Evolutionary conservation across 495 filamentous ascomycete genomes (phyloP).

Genomic region (Penicillium roqueforti): DNA sequence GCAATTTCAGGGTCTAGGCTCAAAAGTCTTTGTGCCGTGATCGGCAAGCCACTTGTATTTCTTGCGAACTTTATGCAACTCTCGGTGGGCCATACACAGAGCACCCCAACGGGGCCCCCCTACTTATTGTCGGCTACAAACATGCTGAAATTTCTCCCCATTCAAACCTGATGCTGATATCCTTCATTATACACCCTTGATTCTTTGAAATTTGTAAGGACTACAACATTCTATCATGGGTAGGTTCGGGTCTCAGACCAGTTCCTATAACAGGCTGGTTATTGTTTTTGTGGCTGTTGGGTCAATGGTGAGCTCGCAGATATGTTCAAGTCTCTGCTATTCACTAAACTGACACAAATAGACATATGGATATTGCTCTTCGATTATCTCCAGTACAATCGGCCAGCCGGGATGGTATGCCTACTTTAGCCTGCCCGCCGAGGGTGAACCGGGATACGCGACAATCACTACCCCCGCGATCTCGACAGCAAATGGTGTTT

Average conservation of each 20-base stretch:
- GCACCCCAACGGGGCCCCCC: not conserved
- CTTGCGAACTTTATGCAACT: constrained; percentile 6
- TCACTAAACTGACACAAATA: constrained; percentile 1
- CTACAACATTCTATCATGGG: constrained; percentile 1
- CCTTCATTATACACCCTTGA: not conserved
- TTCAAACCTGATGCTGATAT: not conserved
- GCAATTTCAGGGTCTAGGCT: not conserved
- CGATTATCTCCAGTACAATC: constrained; percentile 49
- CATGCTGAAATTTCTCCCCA: not conserved
- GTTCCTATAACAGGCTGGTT: constrained; percentile 34
- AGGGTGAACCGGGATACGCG: constrained; percentile 39
- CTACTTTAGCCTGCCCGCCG: constrained; percentile 39
- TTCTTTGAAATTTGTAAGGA: not conserved
- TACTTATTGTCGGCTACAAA: constrained; percentile 3
- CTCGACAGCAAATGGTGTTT: constrained; percentile 47
- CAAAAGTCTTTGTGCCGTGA: constrained; percentile 2
- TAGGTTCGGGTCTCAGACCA: constrained; percentile 28
- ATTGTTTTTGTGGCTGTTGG: constrained; percentile 37
- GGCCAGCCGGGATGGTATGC: constrained; percentile 50
- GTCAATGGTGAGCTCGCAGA: constrained; percentile 27
- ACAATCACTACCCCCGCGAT: constrained; percentile 45
- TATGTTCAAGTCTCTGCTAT: not conserved
- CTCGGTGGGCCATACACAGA: constrained; percentile 4
- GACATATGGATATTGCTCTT: constrained; percentile 48
- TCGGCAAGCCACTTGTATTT: constrained; percentile 6